Evolutionary conservation across 2,329 filamentous ascomycete species (phyloP), one percentile per base, ranked within the genome.

Genomic region (Fusarium guadeloupense): DNA sequence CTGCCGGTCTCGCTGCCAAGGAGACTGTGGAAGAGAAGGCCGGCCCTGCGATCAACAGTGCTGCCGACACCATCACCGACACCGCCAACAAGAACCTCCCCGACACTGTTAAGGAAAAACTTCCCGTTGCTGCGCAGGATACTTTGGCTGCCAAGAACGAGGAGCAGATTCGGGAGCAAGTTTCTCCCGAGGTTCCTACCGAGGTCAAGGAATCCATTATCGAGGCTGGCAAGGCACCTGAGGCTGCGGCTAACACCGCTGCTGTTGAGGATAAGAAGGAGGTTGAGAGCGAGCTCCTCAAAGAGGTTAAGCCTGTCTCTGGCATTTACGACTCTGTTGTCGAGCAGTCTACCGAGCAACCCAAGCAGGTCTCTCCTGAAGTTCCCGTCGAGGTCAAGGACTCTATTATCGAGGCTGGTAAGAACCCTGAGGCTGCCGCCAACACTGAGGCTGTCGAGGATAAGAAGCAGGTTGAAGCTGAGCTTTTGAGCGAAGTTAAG

Each of bases 201-300:
- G 79, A 84, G 63, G 85, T 88, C 16, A 83, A 84, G 74, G 78
- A 85, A 65, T 86, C 84, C 8, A 83, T 87, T 41, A 71, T 76
- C 33, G 80, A 83, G 69, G 83, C 89, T 19, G 83, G 85, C 49
- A 74, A 82, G 69, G 81, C 79, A 58, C 89, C 91, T 9, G 92
- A 95, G 76, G 91, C 91, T 28, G 85, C 89, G 30, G 83, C 84
- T 50, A 89, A 87, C 74, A 79, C 85, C 2, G 81, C 82, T 50
- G 89, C 88, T 16, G 90, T 95, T 7, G 78, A 84, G 60, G 90
- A 93, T 68, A 95, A 95, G 84, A 86, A 85, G 73, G 82, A 80
- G 9, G 82, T 93, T 6, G 92, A 96, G 78, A 75, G 85, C 21
- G 89, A 96, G 77, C 81, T 96, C 9, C 79, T 93, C 41, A 82